Evolutionary conservation across 495 filamentous ascomycete species (phyloP).

Genomic region (Articulospora tetracladia): DNA sequence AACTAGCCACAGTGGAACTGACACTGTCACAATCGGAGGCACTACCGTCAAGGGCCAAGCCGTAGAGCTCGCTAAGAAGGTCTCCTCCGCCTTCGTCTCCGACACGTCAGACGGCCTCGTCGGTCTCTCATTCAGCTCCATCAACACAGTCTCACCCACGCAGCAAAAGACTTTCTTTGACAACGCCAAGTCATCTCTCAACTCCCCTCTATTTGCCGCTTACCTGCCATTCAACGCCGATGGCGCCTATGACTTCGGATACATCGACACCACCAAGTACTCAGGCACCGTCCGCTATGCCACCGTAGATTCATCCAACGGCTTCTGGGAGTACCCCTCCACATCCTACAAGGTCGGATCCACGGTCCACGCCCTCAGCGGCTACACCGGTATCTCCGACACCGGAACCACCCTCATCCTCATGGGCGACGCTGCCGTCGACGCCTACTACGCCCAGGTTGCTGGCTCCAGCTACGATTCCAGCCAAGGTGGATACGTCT

Average conservation of each 20-base stretch:
- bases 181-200: constrained; percentile 59
- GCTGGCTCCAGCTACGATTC: constrained; percentile 44
- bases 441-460: constrained; percentile 61
- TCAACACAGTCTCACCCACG: constrained; percentile 66
- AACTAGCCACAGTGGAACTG: constrained; percentile 43
- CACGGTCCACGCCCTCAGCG: constrained; percentile 33
- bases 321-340: constrained; percentile 75
- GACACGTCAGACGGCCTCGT: constrained; percentile 66
- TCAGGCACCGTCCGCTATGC: constrained; percentile 59
- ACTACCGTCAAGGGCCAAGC: constrained; percentile 62
- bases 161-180: constrained; percentile 80
- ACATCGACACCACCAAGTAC: constrained; percentile 64
- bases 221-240: constrained; percentile 56
- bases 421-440: constrained; percentile 55
- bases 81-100: constrained; percentile 63
- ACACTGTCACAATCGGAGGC: constrained; percentile 71
- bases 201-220: constrained; percentile 68
- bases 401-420: constrained; percentile 73
- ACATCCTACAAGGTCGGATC: constrained; percentile 52
- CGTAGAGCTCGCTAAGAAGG: constrained; percentile 63
- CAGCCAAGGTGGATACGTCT: constrained; percentile 56
- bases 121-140: constrained; percentile 68
- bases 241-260: constrained; percentile 77
- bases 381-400: constrained; percentile 62
- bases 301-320: constrained; percentile 55